A percentile compares a stretch with the other conserved stretches of the same genome.
phyloP scores from a whole-genome alignment of 75 land plant species.

The Pinus albicaulis region DNA sequence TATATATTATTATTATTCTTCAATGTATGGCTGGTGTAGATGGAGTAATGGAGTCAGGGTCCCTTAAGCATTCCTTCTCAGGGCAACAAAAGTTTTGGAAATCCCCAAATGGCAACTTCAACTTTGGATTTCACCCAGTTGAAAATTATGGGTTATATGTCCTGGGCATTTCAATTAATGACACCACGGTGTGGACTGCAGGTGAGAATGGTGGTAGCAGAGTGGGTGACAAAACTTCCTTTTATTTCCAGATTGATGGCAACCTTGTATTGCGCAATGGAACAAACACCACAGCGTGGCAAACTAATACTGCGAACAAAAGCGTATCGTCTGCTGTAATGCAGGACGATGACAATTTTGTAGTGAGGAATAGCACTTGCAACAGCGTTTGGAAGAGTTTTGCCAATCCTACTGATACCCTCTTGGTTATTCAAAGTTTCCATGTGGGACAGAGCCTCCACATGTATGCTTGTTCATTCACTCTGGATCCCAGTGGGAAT shows the following conservation, averaged over 20 bases:
- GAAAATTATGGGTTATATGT: not conserved
- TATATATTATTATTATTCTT: not conserved
- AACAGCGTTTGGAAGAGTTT: constrained; percentile 41
- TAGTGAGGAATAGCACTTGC: constrained; percentile 12
- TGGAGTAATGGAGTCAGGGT: constrained; percentile 2
- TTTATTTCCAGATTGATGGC: constrained; percentile 27
- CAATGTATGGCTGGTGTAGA: not conserved
- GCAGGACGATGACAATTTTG: constrained; percentile 40
- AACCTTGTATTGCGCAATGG: constrained; percentile 35
- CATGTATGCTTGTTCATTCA: constrained; percentile 41
- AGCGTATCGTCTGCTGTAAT: constrained; percentile 29
- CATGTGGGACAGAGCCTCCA: constrained; percentile 7
- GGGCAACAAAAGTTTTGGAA: constrained; percentile 19
- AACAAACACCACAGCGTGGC: constrained; percentile 35
- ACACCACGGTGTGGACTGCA: constrained; percentile 30
- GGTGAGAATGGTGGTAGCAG: constrained; percentile 2
- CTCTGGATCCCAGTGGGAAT: constrained; percentile 21
- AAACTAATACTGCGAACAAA: constrained; percentile 20
- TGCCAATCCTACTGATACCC: constrained; percentile 48
- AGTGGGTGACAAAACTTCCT: constrained; percentile 23
- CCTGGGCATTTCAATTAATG: not conserved
- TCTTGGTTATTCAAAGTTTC: constrained; percentile 39
- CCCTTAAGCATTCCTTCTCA: not conserved
- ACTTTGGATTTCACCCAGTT: constrained; percentile 27
- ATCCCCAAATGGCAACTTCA: constrained; percentile 36